Percentiles rank a stretch among this genome's conserved stretches.
Conservation (phyloP, 2,329 filamentous ascomycete species). For the Conoideocrella luteorostrata region DNA sequence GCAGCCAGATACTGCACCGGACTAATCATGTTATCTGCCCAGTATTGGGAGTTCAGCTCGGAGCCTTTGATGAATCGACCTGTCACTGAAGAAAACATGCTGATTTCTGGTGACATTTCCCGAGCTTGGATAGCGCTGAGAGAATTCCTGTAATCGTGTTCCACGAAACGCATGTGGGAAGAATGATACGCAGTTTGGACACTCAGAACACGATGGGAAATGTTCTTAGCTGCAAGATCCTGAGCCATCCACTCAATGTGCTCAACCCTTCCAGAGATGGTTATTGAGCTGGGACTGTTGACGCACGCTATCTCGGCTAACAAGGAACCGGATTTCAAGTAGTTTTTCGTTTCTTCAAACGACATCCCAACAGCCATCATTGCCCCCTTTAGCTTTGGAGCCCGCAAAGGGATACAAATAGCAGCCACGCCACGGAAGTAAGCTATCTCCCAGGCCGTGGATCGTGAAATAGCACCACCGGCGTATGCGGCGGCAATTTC, state of each 20-base stretch:
- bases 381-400: conserved; percentile 25
- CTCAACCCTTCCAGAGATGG: conserved; percentile 33
- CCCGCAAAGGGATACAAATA: conserved; percentile 19
- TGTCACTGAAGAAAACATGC: conserved; percentile 37
- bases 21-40: conserved; percentile 39
- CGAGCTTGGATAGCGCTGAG: conserved; percentile 18
- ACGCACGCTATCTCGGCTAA: conserved; percentile 34
- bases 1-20: conserved; percentile 38
- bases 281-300: conserved; percentile 37
- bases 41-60: conserved; percentile 32
- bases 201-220: conserved; percentile 30
- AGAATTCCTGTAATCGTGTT: conserved; percentile 26
- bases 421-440: conserved; percentile 34
- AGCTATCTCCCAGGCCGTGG: conserved; percentile 34
- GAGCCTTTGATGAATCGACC: conserved; percentile 18
- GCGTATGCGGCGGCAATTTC: conserved; percentile 41
- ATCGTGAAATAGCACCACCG: conserved; percentile 26
- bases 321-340: conserved; percentile 17
- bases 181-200: conserved; percentile 39
- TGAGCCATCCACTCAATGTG: conserved; percentile 24
- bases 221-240: conserved; percentile 22
- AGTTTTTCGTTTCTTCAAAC: conserved; percentile 17
- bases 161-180: conserved; percentile 34
- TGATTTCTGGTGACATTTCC: conserved; percentile 11
- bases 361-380: conserved; percentile 38